Base-by-base conservation (phyloP, 2,329 filamentous ascomycete genomes). In the Stylonectria norvegica region DNA sequence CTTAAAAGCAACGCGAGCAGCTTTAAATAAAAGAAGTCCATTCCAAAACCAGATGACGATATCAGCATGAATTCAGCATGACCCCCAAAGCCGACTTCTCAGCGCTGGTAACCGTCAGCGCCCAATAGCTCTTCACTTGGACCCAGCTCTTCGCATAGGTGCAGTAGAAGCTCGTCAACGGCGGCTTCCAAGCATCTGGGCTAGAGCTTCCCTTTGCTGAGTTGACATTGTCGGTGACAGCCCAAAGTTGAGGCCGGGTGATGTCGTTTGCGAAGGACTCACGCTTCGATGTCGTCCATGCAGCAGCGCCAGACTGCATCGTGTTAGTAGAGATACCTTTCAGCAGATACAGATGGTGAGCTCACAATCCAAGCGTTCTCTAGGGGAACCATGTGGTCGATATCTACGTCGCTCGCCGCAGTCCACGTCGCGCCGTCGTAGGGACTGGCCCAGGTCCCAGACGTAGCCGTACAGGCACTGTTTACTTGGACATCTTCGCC, bases 321-420 rank as follows among this genome's bases (percentile, higher is more conserved):
- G 36, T 40, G 15, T 11, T 18, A 48, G 53, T 31, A 51, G 45
- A 36, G 22, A 30, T 15, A 15, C 11, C 34, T 33, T 37, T 11
- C n/a, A 8, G 17, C 8, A 18, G 17, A n/a, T 14, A 40, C 10
- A 33, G 4, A 6, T 27, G 20, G 10, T 3, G 15, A 4, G 17
- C 71, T 56, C 51, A 81, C 78, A 46, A 85, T 80, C 86, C 86
- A 91, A 5, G 86, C 86, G 57, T 90, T 88, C 59, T 83, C 83
- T 45, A 94, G 62, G 1, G 88, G 86, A 3, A 94, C 85, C 66
- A 93, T 73, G 61, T 93, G 88, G 61, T 93, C 88, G 44, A 93
- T 91, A 52, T 91, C 86, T 1, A 93, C 62, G 52, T 90, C 84
- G 14, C 72, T 76, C 1, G 85, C 77, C 1, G 70, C 68, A 0